Evolutionary conservation across 75 land plant species (phyloP).

Genomic region (Picea sitchensis): DNA sequence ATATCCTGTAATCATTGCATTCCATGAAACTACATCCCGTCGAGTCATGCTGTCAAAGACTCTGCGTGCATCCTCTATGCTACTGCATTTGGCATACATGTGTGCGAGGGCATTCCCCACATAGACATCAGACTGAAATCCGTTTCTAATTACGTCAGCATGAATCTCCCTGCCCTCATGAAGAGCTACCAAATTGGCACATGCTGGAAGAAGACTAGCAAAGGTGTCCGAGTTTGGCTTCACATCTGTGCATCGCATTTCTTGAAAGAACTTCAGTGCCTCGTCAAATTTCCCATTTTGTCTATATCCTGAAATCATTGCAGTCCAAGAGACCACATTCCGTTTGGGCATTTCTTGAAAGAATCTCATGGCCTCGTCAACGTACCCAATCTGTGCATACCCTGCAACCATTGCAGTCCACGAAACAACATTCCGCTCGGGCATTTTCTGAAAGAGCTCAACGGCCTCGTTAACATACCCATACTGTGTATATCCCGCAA

Average conservation of each 20-base stretch:
- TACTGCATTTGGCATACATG: constrained; percentile 29
- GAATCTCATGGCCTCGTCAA: too few relatives aligned
- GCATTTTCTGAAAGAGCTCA: constrained; percentile 11
- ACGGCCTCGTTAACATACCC: constrained; percentile 7
- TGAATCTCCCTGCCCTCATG: constrained; percentile 21
- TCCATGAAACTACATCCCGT: constrained; percentile 27
- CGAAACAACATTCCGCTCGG: too few relatives aligned
- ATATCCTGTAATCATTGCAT: constrained; percentile 20
- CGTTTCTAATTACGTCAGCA: constrained; percentile 15
- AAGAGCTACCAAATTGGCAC: constrained; percentile 17
- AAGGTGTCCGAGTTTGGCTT: constrained; percentile 19
- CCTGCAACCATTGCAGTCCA: too few relatives aligned
- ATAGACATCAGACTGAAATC: constrained; percentile 32
- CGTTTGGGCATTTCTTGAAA: too few relatives aligned
- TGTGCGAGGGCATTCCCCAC: constrained; percentile 35
- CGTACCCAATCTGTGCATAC: too few relatives aligned
- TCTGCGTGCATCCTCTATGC: constrained; percentile 16
- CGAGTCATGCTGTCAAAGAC: constrained; percentile 40
- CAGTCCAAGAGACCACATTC: constrained; percentile 17
- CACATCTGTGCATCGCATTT: constrained; percentile 13
- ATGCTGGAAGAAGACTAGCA: constrained; percentile 25
- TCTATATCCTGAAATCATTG: constrained; percentile 24
- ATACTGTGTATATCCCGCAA: constrained; percentile 13
- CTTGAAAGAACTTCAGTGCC: constrained; percentile 14
- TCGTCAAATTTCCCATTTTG: constrained; percentile 5